phyloP scores from a whole-genome alignment of 1,284 basidiomycete genomes.

The Apiotrichum mycotoxinovorans region DNA sequence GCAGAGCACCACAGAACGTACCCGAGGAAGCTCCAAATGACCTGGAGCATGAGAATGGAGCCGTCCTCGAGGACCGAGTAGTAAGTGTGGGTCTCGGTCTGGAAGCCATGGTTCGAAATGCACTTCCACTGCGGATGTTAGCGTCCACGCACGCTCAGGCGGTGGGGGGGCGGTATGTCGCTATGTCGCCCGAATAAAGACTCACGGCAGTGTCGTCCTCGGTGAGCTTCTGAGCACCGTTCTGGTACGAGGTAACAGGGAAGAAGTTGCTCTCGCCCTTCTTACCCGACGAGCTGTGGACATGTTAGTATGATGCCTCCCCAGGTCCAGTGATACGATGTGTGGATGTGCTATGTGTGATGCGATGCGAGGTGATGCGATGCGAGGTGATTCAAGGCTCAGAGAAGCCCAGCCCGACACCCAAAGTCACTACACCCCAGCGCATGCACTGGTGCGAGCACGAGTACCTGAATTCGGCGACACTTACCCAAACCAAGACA shows the following conservation, averaged over 20 bases:
- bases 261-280: conserved; percentile 59
- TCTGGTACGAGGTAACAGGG: conserved; percentile 60
- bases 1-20: conserved; percentile 60
- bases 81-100: conserved; percentile 87
- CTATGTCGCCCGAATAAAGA: background rate
- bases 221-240: conserved; percentile 39
- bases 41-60: conserved; percentile 75
- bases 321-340: too few relatives aligned
- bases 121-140: conserved; percentile 62
- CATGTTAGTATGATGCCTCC: background rate
- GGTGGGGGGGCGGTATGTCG: too few relatives aligned
- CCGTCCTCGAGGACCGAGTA: conserved; percentile 85
- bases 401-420: too few relatives aligned
- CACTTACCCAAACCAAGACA: conserved; percentile 18
- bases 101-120: conserved; percentile 67
- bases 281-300: background rate
- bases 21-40: conserved; percentile 95
- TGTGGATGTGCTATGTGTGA: too few relatives aligned
- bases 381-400: too few relatives aligned
- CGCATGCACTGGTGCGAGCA: too few relatives aligned
- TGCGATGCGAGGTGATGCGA: too few relatives aligned
- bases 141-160: background rate
- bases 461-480: too few relatives aligned
- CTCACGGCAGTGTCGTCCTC: conserved; percentile 46
- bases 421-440: too few relatives aligned